These are phyloP conservation scores for Neurospora tetraspora DNA, from an alignment of 495 filamentous ascomycete species.

Conservation along the genomic window DNA sequence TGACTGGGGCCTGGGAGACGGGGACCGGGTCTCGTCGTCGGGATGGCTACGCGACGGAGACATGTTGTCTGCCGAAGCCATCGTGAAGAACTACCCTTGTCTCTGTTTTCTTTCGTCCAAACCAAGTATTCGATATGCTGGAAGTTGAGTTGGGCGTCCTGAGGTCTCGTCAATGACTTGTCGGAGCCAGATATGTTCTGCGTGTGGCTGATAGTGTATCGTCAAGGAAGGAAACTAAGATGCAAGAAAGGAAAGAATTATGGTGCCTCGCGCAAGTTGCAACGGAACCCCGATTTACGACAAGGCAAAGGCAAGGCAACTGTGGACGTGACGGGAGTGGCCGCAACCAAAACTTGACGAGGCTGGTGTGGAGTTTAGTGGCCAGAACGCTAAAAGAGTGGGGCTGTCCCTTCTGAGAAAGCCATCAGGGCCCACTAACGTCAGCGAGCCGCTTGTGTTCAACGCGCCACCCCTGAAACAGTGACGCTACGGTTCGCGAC, in stretches of 20 bases:
- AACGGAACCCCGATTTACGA: too few species aligned
- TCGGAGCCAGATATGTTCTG: neutral
- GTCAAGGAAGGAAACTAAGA: neutral
- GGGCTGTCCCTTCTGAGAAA: neutral
- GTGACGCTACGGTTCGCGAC: neutral
- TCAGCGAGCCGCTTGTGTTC: neutral
- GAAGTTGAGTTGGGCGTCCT: neutral
- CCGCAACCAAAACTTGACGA: neutral
- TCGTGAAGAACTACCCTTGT: constrained; percentile 1
- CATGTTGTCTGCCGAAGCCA: constrained; percentile 18
- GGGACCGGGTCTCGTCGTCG: constrained; percentile 5
- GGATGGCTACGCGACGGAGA: constrained; percentile 13
- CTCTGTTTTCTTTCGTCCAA: neutral
- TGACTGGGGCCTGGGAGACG: neutral
- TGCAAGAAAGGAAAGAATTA: neutral
- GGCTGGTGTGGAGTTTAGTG: neutral
- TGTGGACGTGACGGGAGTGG: neutral
- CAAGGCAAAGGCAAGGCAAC: neutral
- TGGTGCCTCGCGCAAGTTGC: neutral
- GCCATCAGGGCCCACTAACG: neutral
- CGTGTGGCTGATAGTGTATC: neutral
- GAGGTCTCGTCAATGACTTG: neutral
- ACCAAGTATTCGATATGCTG: neutral
- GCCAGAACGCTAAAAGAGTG: neutral
- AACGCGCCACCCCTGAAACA: neutral